Percentiles rank a stretch among this genome's conserved stretches.
phyloP scores from a whole-genome alignment of 2,329 filamentous ascomycete genomes.

The Xylaria sp. region DNA sequence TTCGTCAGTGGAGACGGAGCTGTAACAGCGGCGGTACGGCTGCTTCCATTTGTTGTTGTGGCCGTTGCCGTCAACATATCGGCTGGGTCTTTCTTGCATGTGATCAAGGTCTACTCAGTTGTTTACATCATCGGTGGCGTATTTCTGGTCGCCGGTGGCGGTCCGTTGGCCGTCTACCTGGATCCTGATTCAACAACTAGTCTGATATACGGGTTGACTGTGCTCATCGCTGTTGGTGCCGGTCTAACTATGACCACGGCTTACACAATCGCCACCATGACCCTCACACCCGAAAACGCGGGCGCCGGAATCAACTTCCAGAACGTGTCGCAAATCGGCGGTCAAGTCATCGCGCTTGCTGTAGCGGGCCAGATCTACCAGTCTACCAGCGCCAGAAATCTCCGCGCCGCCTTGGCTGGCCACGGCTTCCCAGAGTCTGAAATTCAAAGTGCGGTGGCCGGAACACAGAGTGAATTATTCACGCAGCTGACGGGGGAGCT shows the following conservation, averaged over 20 bases:
- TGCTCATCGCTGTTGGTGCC: slow-evolving; percentile 49
- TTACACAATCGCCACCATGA: slow-evolving; percentile 51
- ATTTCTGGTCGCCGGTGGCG: slow-evolving; percentile 48
- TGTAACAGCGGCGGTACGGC: slow-evolving; percentile 53
- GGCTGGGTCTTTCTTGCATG: slow-evolving; percentile 51
- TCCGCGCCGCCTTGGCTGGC: slow-evolving; percentile 44
- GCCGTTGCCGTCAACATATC: slow-evolving; percentile 40
- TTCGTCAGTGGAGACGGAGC: slow-evolving; percentile 57
- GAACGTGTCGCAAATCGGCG: slow-evolving; percentile 36
- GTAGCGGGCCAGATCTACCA: slow-evolving; percentile 39
- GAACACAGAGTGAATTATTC: slow-evolving; percentile 51
- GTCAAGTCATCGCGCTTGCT: slow-evolving; percentile 32
- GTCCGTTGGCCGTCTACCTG: slow-evolving; percentile 44
- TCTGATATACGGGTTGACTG: slow-evolving; percentile 50
- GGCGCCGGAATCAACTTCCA: slow-evolving; percentile 29
- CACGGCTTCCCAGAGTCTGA: slow-evolving; percentile 45
- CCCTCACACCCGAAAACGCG: slow-evolving; percentile 37
- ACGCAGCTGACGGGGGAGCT: slow-evolving; percentile 43
- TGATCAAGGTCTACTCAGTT: slow-evolving; percentile 51
- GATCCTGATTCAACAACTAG: slow-evolving; percentile 38
- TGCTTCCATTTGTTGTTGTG: slow-evolving; percentile 54
- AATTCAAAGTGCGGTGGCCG: slow-evolving; percentile 49
- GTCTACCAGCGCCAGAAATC: slow-evolving; percentile 40
- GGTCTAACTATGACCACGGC: slow-evolving; percentile 48
- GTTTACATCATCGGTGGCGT: slow-evolving; percentile 49